Conservation (phyloP, 768 basidiomycete genomes). For the Leccinum variicolor region DNA sequence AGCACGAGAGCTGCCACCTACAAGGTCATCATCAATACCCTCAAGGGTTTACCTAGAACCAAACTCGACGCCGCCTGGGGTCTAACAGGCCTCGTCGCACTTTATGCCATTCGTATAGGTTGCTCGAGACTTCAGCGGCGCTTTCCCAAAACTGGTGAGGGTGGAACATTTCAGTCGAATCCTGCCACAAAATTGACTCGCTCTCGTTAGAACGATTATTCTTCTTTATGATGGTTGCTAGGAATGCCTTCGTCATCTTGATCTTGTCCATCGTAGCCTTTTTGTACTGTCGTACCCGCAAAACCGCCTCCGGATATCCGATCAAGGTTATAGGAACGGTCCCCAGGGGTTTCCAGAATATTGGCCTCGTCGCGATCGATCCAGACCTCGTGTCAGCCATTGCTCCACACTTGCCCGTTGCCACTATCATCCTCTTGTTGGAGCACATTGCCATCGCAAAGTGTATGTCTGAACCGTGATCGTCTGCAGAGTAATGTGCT, state of each 20-base stretch:
- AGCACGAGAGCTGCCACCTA: slow-evolving; percentile 87
- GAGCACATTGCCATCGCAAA: slow-evolving; percentile 99
- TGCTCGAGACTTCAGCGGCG: slow-evolving; percentile 51
- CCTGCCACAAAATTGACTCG: background rate
- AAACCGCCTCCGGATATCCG: slow-evolving; percentile 61
- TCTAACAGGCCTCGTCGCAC: slow-evolving; percentile 62
- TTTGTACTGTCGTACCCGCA: slow-evolving; percentile 71
- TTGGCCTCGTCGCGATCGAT: slow-evolving; percentile 46
- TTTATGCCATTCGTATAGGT: slow-evolving; percentile 65
- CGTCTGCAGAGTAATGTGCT: slow-evolving; percentile 1
- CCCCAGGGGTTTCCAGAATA: slow-evolving; percentile 75
- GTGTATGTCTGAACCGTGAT: slow-evolving; percentile 45
- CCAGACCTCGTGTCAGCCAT: slow-evolving; percentile 59
- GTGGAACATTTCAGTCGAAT: background rate
- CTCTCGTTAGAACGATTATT: slow-evolving; percentile 52
- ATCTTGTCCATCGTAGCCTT: slow-evolving; percentile 85
- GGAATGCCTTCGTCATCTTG: slow-evolving; percentile 87
- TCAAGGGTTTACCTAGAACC: slow-evolving; percentile 75
- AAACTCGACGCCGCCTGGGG: slow-evolving; percentile 89
- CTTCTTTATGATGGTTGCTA: slow-evolving; percentile 75
- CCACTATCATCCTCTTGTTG: slow-evolving; percentile 84
- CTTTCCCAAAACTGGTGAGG: slow-evolving; percentile 61
- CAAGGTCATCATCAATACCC: slow-evolving; percentile 86
- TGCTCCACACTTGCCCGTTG: slow-evolving; percentile 72
- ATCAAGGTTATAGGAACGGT: slow-evolving; percentile 83